These are phyloP conservation scores for Apiotrichum mycotoxinovorans DNA, from an alignment of 1,284 basidiomycete genomes.

Conservation along the genomic window DNA sequence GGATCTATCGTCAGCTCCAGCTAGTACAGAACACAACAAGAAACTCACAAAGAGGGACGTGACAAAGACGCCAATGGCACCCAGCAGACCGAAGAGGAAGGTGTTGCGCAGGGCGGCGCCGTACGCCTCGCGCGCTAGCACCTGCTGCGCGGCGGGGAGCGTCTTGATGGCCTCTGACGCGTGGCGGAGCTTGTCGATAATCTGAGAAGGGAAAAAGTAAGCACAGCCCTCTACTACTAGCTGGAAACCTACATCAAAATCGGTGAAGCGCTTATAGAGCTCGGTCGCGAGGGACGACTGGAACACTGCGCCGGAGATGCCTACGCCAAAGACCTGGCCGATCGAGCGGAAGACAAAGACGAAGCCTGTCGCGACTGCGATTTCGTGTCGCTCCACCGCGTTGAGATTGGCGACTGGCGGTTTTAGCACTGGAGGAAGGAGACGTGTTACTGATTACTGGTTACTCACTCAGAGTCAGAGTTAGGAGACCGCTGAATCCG, in stretches of 20 bases:
- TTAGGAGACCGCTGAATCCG: slow-evolving; percentile 28
- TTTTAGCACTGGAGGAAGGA: too few relatives aligned
- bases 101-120: slow-evolving; percentile 22
- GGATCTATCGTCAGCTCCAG: background rate
- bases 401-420: slow-evolving; percentile 27
- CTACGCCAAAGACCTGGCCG: slow-evolving; percentile 33
- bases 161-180: slow-evolving; percentile 22
- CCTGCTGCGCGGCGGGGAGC: slow-evolving; percentile 16
- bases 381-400: slow-evolving; percentile 22
- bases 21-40: background rate
- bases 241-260: slow-evolving; percentile 18
- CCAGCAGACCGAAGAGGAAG: slow-evolving; percentile 26
- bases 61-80: slow-evolving; percentile 20
- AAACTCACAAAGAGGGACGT: slow-evolving; percentile 18
- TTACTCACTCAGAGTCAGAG: slow-evolving; percentile 23
- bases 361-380: slow-evolving; percentile 29
- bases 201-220: background rate
- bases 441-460: background rate
- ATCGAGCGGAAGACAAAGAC: slow-evolving; percentile 29
- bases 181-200: slow-evolving; percentile 25
- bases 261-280: slow-evolving; percentile 19
- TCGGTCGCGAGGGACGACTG: slow-evolving; percentile 22
- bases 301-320: slow-evolving; percentile 29
- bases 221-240: too few relatives aligned
- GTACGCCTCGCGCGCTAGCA: slow-evolving; percentile 25